These are phyloP conservation scores for Boletus barrowsii DNA, from an alignment of 768 basidiomycete genomes.

Conservation along the genomic window DNA sequence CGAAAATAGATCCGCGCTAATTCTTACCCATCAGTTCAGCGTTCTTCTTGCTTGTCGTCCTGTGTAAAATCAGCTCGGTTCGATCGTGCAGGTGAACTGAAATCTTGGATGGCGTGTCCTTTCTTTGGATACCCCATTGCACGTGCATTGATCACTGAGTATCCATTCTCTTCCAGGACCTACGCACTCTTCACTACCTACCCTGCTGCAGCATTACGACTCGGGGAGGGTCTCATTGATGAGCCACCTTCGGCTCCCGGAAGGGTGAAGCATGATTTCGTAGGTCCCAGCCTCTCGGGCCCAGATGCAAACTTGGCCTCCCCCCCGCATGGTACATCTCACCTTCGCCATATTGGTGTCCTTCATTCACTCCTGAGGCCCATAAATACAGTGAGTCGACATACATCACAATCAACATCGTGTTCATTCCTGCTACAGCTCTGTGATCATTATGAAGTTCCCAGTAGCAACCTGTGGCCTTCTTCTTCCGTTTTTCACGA, in stretches of 20 bases:
- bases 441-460: conserved; percentile 15
- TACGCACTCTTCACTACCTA: neutral
- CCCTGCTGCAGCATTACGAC: neutral
- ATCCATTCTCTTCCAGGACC: neutral
- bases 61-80: neutral
- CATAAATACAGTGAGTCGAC: conserved; percentile 9
- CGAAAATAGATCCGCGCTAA: neutral
- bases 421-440: neutral
- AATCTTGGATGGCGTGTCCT: neutral
- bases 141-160: neutral
- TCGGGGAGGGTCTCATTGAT: neutral
- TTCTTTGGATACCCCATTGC: neutral
- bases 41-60: neutral
- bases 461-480: neutral
- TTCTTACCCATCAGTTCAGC: neutral
- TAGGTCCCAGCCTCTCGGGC: neutral
- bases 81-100: neutral
- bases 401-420: neutral
- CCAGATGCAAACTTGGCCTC: neutral
- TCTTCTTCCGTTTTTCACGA: conserved; percentile 10
- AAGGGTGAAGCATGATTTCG: neutral
- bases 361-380: neutral
- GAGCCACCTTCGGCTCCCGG: neutral
- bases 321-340: conserved; percentile 6
- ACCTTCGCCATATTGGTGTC: neutral